Evolutionary conservation across 768 basidiomycete genomes (phyloP).

Genomic region (Mycena epipterygia): DNA sequence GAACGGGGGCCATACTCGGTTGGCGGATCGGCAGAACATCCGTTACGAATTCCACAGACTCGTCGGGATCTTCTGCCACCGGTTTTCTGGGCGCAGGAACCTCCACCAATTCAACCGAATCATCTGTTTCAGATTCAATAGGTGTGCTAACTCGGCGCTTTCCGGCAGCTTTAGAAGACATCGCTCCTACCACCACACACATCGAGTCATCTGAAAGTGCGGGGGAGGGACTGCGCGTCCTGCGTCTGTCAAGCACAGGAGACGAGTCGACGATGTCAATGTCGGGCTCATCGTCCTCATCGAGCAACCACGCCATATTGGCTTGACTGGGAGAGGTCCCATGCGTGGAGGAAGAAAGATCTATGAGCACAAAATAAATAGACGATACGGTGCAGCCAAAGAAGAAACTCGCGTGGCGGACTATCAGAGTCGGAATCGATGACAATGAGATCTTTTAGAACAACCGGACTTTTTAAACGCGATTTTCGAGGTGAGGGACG

Average conservation of each 20-base stretch:
- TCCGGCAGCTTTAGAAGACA: conserved; percentile 25
- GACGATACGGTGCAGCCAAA: background rate
- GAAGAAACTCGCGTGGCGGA: conserved; percentile 14
- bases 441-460: conserved; percentile 28
- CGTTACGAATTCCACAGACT: conserved; percentile 38
- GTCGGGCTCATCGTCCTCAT: conserved; percentile 69
- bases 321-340: conserved; percentile 44
- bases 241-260: conserved; percentile 45
- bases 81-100: background rate
- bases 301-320: conserved; percentile 76
- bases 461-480: conserved; percentile 37
- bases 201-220: conserved; percentile 21
- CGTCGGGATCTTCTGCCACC: conserved; percentile 10
- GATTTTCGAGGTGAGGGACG: conserved; percentile 40
- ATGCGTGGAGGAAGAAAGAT: conserved; percentile 43
- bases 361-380: conserved; percentile 7
- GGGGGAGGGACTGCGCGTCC: conserved; percentile 2
- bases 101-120: conserved; percentile 43
- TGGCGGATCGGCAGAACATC: conserved; percentile 18
- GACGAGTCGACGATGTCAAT: conserved; percentile 69
- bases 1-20: conserved; percentile 35
- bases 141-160: conserved; percentile 13
- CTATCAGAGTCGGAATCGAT: conserved; percentile 45
- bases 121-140: conserved; percentile 29
- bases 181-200: conserved; percentile 16